Conservation (phyloP, 1,284 basidiomycete species). For the Ustilago xerochloae region DNA sequence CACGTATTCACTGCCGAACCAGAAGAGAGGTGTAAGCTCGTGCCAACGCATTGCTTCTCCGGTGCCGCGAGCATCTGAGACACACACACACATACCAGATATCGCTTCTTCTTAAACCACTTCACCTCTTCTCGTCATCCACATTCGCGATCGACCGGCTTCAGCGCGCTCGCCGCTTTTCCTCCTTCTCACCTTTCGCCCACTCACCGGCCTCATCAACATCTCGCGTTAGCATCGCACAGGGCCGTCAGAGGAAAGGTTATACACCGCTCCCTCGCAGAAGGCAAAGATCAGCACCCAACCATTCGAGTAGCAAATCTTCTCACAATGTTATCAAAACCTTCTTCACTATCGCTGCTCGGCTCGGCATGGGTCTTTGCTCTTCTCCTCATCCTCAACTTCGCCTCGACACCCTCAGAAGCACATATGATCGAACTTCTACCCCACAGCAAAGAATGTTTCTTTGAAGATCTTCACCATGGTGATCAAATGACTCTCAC, state of each 20-base stretch:
- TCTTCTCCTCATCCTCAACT: constrained; percentile 14
- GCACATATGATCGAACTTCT: constrained; percentile 73
- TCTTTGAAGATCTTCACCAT: constrained; percentile 94
- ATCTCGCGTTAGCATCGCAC: too few species aligned
- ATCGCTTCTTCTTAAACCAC: background rate
- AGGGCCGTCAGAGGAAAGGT: too few species aligned
- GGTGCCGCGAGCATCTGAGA: background rate
- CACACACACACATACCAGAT: background rate
- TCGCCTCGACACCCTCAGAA: background rate
- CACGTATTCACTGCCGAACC: background rate
- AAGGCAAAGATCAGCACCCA: too few species aligned
- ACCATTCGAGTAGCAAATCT: background rate
- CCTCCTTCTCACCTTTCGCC: too few species aligned
- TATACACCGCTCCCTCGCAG: too few species aligned
- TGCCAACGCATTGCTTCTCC: constrained; percentile 2
- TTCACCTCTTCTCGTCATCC: background rate
- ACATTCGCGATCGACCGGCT: constrained; percentile 1
- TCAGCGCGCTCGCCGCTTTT: background rate
- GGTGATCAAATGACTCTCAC: constrained; percentile 99
- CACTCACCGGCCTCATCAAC: too few species aligned
- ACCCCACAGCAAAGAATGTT: constrained; percentile 90
- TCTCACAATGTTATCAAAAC: constrained; percentile 4
- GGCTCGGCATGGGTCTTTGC: constrained; percentile 1
- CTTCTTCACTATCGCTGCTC: constrained; percentile 1
- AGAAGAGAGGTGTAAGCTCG: background rate